Evolutionary conservation across 73 alveolate genomes (phyloP), one percentile per base, ranked within the genome.

Genomic region (Paramecium primaurelia): DNA sequence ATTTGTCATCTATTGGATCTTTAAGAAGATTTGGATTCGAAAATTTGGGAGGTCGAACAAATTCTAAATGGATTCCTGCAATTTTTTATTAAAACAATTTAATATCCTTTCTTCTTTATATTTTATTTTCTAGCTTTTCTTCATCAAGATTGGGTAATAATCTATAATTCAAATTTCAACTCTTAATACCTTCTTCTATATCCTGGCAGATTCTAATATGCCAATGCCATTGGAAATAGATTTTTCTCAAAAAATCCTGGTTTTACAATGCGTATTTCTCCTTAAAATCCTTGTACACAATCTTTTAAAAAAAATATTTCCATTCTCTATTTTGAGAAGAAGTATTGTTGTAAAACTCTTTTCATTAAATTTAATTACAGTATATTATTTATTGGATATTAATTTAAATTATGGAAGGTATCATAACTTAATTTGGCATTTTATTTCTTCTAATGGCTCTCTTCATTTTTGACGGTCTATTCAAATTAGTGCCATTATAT

Each of bases 321-420:
- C 91, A 80, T 49, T 80, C 58, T 80, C 75, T 59, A 80, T 45
- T 47, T 80, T 3, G 91, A 80, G 75, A 80, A 80, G 73, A n/a
- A 73, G 59, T 73, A 73, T 38, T 73, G 25, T 22, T 22, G 87
- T n/a, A 73, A 28, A 38, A 44, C 91, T 18, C 73, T 44, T 47
- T 26, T 80, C 91, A 42, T 80, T 25, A 22, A 34, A 75, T 54
- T 54, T 54, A 54, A 54, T 54, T 54, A 54, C 22, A 54, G 69
- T 54, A 54, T 54, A 54, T n/a, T 54, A 54, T 54, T 54, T 54
- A 64, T 64, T 64, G 26, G 84, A 64, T 3, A 28, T 25, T 80
- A 49, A 45, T 45, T 40, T 32, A 45, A n/a, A 80, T 10, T 26
- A 28, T 44, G 73, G 32, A 32, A 40, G 91, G 58, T 25, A 80